Base-by-base conservation (phyloP, 805 yeast species). In the Saccharomycopsis guyanensis region DNA sequence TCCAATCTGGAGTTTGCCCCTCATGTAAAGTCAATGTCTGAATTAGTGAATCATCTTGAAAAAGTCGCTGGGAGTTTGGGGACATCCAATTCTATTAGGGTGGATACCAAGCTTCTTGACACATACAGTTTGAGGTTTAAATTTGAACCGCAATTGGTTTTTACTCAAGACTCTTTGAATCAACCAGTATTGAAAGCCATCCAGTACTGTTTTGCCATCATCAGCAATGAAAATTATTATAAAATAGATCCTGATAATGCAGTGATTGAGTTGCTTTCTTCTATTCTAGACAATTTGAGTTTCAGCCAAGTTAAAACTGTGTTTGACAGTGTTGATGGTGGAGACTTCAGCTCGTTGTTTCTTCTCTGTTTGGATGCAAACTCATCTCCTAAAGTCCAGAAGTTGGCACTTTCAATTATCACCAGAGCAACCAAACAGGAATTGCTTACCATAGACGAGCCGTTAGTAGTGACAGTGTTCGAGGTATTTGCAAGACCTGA, bases 301-400 rank as follows among this genome's bases (percentile, higher is more conserved):
- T 19, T 46, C n/a, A 22, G 34, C 19, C 36, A 46, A 8, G 20
- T 42, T 7, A 19, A 13, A 13, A 25, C n/a, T 13, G 27, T 46
- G 16, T 45, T 33, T 7, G 43, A 45, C 7, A 15, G 18, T 5
- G 12, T 33, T 13, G 35, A 15, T 4, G 6, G 12, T 12, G 22
- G 12, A 29, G 10, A 16, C 3, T 46, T 42, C 32, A 13, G 15
- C 10, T 10, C 6, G 16, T 12, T 42, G 6, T 46, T 46, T 24
- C 15, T 16, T 3, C 12, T 32, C 8, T 44, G 48, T 20, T 33
- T 43, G 6, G 10, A 25, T 10, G 15, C 22, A 13, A 18, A 35
- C 15, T 13, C 48, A n/a, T 22, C 40, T 32, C 33, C 45, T 12
- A 4, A 13, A 19, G n/a, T 47, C 45, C 50, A 46, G 34, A 29